phyloP scores from a whole-genome alignment of 2,329 filamentous ascomycete genomes.

The Oidium heveae region DNA sequence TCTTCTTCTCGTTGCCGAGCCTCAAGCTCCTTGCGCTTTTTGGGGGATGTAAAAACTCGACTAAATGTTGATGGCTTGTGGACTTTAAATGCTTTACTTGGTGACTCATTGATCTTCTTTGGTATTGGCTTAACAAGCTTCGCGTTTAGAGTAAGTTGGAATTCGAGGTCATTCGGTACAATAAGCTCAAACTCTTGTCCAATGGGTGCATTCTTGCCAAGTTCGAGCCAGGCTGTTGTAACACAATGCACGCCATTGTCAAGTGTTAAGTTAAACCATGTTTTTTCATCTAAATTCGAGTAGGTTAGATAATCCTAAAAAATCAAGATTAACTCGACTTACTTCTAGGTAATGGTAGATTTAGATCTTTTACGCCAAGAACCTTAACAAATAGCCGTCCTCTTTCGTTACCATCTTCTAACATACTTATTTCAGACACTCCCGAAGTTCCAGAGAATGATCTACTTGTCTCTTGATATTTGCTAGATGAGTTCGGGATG shows the following conservation, averaged over 20 bases:
- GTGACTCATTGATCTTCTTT: slow-evolving; percentile 25
- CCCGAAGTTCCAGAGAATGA: slow-evolving; percentile 17
- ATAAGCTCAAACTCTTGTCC: slow-evolving; percentile 97
- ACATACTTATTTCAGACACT: slow-evolving; percentile 31
- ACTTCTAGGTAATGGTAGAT: slow-evolving; percentile 77
- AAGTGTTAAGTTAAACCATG: slow-evolving; percentile 88
- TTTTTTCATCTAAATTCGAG: slow-evolving; percentile 42
- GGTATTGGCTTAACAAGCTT: slow-evolving; percentile 67
- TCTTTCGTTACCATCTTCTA: slow-evolving; percentile 62
- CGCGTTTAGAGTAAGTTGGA: slow-evolving; percentile 88
- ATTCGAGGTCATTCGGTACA: slow-evolving; percentile 92
- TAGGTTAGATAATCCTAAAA: slow-evolving; percentile 4
- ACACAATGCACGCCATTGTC: slow-evolving; percentile 97
- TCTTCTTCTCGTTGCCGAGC: slow-evolving; percentile 62
- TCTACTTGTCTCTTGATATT: too few species aligned
- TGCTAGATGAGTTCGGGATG: too few species aligned
- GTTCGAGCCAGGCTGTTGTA: slow-evolving; percentile 82
- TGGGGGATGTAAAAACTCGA: slow-evolving; percentile 76
- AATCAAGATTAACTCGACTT: slow-evolving; percentile 17
- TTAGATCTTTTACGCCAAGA: slow-evolving; percentile 89
- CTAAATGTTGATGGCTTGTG: slow-evolving; percentile 74
- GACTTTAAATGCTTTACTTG: slow-evolving; percentile 36
- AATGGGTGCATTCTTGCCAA: slow-evolving; percentile 78
- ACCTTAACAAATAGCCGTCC: slow-evolving; percentile 94
- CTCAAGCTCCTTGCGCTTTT: slow-evolving; percentile 90